Evolutionary conservation across 1,284 basidiomycete genomes (phyloP).

Genomic region (Peniophora sp.): DNA sequence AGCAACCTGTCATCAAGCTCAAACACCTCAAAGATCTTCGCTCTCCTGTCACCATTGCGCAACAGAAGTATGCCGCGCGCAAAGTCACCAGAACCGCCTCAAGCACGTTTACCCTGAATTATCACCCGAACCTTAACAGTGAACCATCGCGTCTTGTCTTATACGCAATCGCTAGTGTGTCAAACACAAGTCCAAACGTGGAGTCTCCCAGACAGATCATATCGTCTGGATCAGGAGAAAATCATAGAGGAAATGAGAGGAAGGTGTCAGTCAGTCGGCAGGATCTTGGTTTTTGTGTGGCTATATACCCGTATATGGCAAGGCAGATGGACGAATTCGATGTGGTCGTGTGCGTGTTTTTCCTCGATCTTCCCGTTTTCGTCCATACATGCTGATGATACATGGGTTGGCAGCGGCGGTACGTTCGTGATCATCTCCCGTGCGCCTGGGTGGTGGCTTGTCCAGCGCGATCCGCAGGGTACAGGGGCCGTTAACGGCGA

Average conservation of each 20-base stretch:
- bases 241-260: no score
- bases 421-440: slow-evolving; percentile 92
- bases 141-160: slow-evolving; percentile 5
- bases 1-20: no score
- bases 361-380: slow-evolving; percentile 2
- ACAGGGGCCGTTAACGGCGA: slow-evolving; percentile 75
- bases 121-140: no score
- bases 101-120: slow-evolving; percentile 11
- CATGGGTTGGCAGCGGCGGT: no score
- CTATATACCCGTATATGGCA: slow-evolving; percentile 92
- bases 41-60: slow-evolving; percentile 93
- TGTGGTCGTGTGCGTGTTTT: slow-evolving; percentile 73
- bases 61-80: slow-evolving; percentile 85
- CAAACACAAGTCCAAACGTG: slow-evolving; percentile 56
- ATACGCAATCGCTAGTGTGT: slow-evolving; percentile 38
- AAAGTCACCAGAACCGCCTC: slow-evolving; percentile 50
- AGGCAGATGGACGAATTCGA: slow-evolving; percentile 98
- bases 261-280: no score
- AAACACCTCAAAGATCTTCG: no score
- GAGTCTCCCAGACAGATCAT: slow-evolving; percentile 21
- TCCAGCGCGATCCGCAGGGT: slow-evolving; percentile 87
- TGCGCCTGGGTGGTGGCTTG: slow-evolving; percentile 98
- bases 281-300: slow-evolving; percentile 58
- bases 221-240: slow-evolving; percentile 42
- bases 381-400: slow-evolving; percentile 3